Base-by-base conservation (phyloP, 2,329 filamentous ascomycete species). In the Neofusicoccum laricinum region DNA sequence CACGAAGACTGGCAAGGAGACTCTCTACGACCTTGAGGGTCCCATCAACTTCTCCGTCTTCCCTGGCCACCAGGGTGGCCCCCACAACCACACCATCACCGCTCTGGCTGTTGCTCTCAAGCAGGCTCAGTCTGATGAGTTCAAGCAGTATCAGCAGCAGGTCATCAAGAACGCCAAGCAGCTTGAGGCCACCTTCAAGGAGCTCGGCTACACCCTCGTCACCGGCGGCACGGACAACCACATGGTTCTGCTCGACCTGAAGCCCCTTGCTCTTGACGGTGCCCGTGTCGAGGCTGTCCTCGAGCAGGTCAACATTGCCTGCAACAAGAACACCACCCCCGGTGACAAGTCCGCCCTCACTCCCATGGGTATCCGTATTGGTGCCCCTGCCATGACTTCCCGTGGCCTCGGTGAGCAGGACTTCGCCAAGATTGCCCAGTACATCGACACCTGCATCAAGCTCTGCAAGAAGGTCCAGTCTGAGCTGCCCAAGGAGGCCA, bases 51-150 rank as follows among this genome's bases (percentile, higher is more conserved):
- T 88, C 71, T 97, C 94, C 64, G 95, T 99, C 67, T 99, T 99
- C 84, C 95, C 95, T 15, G 95, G 95, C 64, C 95, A 99, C 84
- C 95, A 99, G 83, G 95, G 95, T 76, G 95, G 95, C 36, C 95
- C 95, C 61, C 95, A 99, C 86, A 99, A 99, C 85, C 95, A 99
- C 87, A 99, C 95, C 77, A 99, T 99, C 82, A 98, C 94, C 67
- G 95, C 95, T 58, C 86, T 99, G 68, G 89, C 95, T 40, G 95
- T 99, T 65, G 95, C 95, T 49, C 85, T 99, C 69, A 93, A 97
- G 83, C 95, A 99, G 83, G 94, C 95, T 25, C 88, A 92, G 71
- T 89, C 87, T 59, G 88, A 90, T 63, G 94, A 98, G 71, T 99
- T 98, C 87, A 91, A 91, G 82, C 84, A 89, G 67, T 99, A 99